Evolutionary conservation across 345 rosid genomes (phyloP).

Genomic region (Populus ilicifolia): DNA sequence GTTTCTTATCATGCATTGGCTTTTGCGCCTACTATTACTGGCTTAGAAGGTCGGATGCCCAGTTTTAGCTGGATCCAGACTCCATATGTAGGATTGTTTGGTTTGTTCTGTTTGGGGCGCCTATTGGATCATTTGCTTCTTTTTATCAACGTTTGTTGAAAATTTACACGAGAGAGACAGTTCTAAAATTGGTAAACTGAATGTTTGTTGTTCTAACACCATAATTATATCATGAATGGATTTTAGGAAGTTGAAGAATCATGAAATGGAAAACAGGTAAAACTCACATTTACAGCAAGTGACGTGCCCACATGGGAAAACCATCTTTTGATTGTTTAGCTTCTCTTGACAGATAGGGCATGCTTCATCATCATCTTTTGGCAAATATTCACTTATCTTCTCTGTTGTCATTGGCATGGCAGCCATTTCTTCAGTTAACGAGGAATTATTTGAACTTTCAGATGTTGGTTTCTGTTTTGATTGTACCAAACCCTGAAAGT

Average conservation of each 20-base stretch:
- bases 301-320: constrained; percentile 87
- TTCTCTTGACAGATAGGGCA: constrained; percentile 91
- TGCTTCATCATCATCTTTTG: constrained; percentile 55
- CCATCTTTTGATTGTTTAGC: constrained; percentile 78
- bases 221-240: background rate
- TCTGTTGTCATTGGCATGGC: constrained; percentile 29
- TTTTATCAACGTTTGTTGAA: too few species aligned
- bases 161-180: too few species aligned
- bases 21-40: too few species aligned
- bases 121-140: too few species aligned
- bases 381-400: constrained; percentile 32
- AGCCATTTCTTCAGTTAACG: constrained; percentile 34
- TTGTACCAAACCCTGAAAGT: constrained; percentile 66
- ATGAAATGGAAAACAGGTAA: constrained; percentile 1
- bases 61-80: too few species aligned
- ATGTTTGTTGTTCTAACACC: too few species aligned
- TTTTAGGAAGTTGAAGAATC: constrained; percentile 4
- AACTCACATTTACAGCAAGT: constrained; percentile 89
- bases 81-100: too few species aligned
- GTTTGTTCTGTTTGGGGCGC: too few species aligned
- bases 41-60: too few species aligned
- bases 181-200: too few species aligned
- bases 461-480: constrained; percentile 50
- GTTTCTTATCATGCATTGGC: too few species aligned
- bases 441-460: constrained; percentile 40